Percentiles rank a stretch among this genome's conserved stretches.
phyloP scores from a whole-genome alignment of 345 rosid genomes.

The Draba incana region DNA sequence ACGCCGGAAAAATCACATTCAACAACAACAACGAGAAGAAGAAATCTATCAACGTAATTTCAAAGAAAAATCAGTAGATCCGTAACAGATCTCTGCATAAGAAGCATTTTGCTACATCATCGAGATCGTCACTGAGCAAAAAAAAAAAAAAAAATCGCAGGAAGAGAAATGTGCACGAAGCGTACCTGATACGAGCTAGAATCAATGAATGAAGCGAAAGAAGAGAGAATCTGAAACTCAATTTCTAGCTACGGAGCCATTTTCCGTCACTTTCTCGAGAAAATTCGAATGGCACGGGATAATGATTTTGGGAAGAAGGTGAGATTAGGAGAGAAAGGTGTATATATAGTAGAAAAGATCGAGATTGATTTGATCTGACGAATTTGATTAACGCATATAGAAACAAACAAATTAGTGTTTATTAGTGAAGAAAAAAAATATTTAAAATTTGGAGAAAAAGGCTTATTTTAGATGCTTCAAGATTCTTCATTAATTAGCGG shows the following conservation, averaged over 20 bases:
- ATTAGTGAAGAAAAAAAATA: background rate
- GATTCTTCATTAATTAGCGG: conserved; percentile 17
- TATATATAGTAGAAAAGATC: conserved; percentile 2
- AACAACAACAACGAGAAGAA: background rate
- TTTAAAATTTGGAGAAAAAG: background rate
- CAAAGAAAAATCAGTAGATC: conserved; percentile 29
- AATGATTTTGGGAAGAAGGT: background rate
- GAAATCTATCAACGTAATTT: background rate
- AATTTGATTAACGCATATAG: conserved; percentile 13
- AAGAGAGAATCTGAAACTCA: conserved; percentile 15
- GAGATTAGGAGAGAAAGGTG: conserved; percentile 13
- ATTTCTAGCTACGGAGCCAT: conserved; percentile 39
- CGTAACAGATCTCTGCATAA: conserved; percentile 29
- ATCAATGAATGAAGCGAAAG: background rate
- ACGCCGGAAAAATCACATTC: conserved; percentile 3
- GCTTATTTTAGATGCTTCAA: conserved; percentile 24
- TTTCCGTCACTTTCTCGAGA: conserved; percentile 43
- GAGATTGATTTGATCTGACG: conserved; percentile 19
- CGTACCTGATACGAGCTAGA: conserved; percentile 31
- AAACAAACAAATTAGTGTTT: background rate
- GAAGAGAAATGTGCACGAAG: conserved; percentile 6
- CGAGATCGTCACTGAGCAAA: conserved; percentile 30
- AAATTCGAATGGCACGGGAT: conserved; percentile 35
- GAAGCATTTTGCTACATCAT: conserved; percentile 6
- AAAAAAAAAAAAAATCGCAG: background rate